A percentile compares a stretch with the other conserved stretches of the same genome.
Evolutionary conservation across 208 protist species (phyloP).

Genomic region (Leptomonas pyrrhocoris): DNA sequence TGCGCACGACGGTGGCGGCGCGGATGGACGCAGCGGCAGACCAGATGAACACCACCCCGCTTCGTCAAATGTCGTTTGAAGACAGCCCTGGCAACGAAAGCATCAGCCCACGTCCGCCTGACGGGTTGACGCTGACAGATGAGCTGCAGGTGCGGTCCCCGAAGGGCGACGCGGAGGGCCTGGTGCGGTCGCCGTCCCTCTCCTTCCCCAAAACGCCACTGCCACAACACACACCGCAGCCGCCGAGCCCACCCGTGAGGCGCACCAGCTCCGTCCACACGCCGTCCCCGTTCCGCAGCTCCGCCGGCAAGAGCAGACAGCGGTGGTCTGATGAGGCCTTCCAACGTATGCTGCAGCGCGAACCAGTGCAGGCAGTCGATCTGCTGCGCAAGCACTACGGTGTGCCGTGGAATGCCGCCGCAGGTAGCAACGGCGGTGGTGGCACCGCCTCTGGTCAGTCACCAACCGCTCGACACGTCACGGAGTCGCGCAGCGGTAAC

Average conservation of each 20-base stretch:
- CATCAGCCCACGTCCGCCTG: conserved; percentile 11
- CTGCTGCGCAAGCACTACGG: conserved; percentile 51
- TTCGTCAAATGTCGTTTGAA: conserved; percentile 3
- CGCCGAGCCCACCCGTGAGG: background rate
- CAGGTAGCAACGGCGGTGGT: background rate
- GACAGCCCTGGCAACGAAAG: conserved; percentile 17
- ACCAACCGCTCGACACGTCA: conserved; percentile 6
- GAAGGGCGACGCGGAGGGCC: background rate
- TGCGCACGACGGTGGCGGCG: conserved; percentile 39
- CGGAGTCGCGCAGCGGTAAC: conserved; percentile 21
- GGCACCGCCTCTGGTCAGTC: background rate
- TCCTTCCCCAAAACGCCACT: background rate
- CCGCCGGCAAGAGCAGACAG: conserved; percentile 9
- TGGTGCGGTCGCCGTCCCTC: conserved; percentile 2
- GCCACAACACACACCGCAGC: conserved; percentile 8
- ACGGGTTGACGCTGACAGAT: conserved; percentile 20
- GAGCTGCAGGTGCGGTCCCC: conserved; percentile 24
- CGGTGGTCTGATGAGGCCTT: conserved; percentile 43
- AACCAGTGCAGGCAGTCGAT: conserved; percentile 58
- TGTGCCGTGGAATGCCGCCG: conserved; percentile 21
- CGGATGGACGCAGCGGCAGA: conserved; percentile 18
- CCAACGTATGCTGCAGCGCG: conserved; percentile 42
- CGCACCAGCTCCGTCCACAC: conserved; percentile 18
- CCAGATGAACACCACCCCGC: background rate
- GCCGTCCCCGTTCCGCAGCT: conserved; percentile 38